phyloP scores from a whole-genome alignment of 306 rosid genomes.

The Bauhinia variegata region DNA sequence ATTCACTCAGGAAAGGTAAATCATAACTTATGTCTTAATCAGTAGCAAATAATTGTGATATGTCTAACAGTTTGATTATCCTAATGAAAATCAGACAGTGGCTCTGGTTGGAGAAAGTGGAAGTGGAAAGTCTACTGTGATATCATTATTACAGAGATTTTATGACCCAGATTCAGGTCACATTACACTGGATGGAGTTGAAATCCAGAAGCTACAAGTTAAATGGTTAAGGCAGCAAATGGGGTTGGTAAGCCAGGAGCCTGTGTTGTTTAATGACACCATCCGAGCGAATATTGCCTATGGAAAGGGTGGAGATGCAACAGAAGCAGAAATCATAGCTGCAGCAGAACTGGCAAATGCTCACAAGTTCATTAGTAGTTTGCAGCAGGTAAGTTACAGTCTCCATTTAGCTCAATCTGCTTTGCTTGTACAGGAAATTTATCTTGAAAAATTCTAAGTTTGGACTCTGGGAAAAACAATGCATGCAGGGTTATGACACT shows the following conservation, averaged over 20 bases:
- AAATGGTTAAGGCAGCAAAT: conserved; percentile 71
- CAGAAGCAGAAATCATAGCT: conserved; percentile 62
- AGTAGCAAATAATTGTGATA: background rate
- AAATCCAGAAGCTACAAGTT: conserved; percentile 52
- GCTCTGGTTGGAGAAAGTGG: conserved; percentile 82
- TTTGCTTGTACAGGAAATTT: background rate
- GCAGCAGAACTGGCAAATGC: conserved; percentile 69
- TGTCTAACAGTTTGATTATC: conserved; percentile 9
- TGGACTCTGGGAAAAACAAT: conserved; percentile 3
- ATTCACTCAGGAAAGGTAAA: conserved; percentile 55
- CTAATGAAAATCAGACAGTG: conserved; percentile 48
- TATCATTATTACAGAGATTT: conserved; percentile 64
- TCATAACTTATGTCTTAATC: background rate
- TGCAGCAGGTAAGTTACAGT: conserved; percentile 53
- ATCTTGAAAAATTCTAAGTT: background rate
- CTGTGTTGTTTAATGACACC: conserved; percentile 60
- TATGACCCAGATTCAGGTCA: conserved; percentile 70
- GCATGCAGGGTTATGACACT: conserved; percentile 62
- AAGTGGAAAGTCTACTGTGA: conserved; percentile 68
- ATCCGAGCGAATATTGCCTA: conserved; percentile 66
- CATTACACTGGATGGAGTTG: conserved; percentile 59
- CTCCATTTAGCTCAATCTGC: background rate
- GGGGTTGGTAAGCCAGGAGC: conserved; percentile 79
- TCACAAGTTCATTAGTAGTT: conserved; percentile 63
- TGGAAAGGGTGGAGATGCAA: conserved; percentile 64